Evolutionary conservation across 768 basidiomycete species (phyloP).

Genomic region (Podaxis sp.): DNA sequence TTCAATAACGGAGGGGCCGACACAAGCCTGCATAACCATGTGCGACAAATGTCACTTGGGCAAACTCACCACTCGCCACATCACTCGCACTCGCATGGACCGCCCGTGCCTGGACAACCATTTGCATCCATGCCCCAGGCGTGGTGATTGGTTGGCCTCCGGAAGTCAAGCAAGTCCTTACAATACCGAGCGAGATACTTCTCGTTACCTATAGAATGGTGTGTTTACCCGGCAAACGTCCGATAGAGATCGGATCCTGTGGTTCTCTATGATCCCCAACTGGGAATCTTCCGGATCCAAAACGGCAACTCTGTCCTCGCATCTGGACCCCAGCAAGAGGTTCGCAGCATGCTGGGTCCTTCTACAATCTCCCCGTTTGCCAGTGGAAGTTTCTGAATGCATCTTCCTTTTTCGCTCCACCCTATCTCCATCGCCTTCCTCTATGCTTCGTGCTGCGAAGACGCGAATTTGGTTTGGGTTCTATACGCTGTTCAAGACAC

Average conservation of each 20-base stretch:
- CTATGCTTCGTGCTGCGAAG: neutral
- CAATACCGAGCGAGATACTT: neutral
- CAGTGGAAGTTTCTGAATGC: neutral
- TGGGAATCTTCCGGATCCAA: neutral
- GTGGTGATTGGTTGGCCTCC: neutral
- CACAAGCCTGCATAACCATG: neutral
- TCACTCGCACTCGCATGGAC: neutral
- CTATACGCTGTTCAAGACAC: neutral
- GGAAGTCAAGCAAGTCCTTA: neutral
- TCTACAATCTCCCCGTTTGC: neutral
- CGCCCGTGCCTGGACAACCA: conserved; percentile 1
- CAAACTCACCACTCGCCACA: conserved; percentile 1
- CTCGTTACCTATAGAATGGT: neutral
- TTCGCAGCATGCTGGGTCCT: neutral
- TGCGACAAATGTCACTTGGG: neutral
- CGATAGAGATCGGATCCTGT: neutral
- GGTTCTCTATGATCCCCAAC: neutral
- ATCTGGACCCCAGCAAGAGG: neutral
- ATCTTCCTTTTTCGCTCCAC: neutral
- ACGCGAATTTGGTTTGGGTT: neutral
- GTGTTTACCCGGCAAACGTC: neutral
- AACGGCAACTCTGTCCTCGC: neutral
- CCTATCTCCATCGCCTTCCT: neutral
- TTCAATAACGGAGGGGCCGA: neutral
- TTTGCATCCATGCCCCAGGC: conserved; percentile 8